These are phyloP conservation scores for Zygosaccharomyces bailii DNA, from an alignment of 805 yeast genomes.

Conservation along the genomic window DNA sequence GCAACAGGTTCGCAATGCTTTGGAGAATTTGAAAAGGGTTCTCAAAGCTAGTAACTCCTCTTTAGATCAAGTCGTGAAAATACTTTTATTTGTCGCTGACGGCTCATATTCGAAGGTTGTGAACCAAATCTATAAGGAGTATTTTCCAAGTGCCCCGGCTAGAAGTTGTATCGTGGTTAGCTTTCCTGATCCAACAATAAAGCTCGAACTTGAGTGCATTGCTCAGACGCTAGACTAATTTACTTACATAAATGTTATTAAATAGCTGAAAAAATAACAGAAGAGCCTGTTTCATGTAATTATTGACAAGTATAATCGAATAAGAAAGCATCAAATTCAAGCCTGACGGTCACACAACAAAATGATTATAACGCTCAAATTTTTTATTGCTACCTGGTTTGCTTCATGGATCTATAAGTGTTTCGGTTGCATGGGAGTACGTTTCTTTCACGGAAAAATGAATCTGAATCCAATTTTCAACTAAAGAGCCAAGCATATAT, in stretches of 20 bases:
- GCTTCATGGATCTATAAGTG: background rate
- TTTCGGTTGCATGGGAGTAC: too few relatives aligned
- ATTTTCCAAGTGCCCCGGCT: slow-evolving; percentile 49
- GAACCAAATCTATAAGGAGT: slow-evolving; percentile 45
- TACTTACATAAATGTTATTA: background rate
- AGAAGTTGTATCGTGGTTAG: slow-evolving; percentile 51
- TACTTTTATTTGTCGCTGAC: slow-evolving; percentile 46
- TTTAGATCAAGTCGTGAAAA: slow-evolving; percentile 46
- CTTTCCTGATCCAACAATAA: slow-evolving; percentile 48
- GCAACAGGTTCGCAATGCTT: slow-evolving; percentile 45
- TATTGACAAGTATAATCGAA: too few relatives aligned
- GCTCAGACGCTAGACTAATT: slow-evolving; percentile 26
- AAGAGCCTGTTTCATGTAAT: background rate
- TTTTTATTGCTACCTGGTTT: too few relatives aligned
- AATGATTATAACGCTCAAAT: too few relatives aligned
- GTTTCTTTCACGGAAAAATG: too few relatives aligned
- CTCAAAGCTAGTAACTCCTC: slow-evolving; percentile 46
- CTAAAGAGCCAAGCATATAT: slow-evolving; percentile 25
- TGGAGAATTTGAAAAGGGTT: slow-evolving; percentile 42
- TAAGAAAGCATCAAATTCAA: background rate
- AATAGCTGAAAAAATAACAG: background rate
- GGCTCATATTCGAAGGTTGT: slow-evolving; percentile 41
- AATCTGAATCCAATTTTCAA: background rate
- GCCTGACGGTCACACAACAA: too few relatives aligned
- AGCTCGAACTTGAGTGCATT: slow-evolving; percentile 52